Percentiles rank a stretch among this genome's conserved stretches.
Conservation (phyloP, 192 early-diverging fungal genomes). For the Allomyces macrogynus region DNA sequence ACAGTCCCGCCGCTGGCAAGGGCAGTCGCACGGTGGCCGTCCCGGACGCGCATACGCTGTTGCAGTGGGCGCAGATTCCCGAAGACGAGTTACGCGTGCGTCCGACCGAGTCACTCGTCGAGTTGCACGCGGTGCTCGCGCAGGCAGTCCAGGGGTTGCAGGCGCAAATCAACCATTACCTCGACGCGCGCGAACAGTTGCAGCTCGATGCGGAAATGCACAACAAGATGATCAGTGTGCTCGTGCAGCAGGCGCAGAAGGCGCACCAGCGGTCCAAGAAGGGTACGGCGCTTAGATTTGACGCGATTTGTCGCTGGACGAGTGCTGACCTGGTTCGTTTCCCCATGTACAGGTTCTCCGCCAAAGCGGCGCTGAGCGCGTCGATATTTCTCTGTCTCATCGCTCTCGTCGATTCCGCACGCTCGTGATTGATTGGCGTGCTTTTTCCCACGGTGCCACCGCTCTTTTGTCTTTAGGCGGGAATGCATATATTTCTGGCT, state of each 20-base stretch:
- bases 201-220: slow-evolving; percentile 43
- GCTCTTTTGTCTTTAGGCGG: too few species aligned
- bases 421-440: too few species aligned
- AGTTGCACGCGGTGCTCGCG: slow-evolving; percentile 13
- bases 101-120: slow-evolving; percentile 13
- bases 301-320: too few species aligned
- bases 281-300: not conserved
- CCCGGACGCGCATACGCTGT: not conserved
- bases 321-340: too few species aligned
- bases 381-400: too few species aligned
- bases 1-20: not conserved
- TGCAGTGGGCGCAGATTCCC: slow-evolving; percentile 2
- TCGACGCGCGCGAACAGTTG: slow-evolving; percentile 36
- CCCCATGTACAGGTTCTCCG: too few species aligned
- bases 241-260: slow-evolving; percentile 35
- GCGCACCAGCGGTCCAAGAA: slow-evolving; percentile 8
- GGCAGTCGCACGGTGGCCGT: not conserved
- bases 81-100: slow-evolving; percentile 25
- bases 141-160: slow-evolving; percentile 19
- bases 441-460: too few species aligned
- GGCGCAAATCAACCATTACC: slow-evolving; percentile 31
- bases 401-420: too few species aligned
- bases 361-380: too few species aligned
- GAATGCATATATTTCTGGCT: too few species aligned
- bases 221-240: slow-evolving; percentile 39